Base-by-base conservation (phyloP, 2,329 filamentous ascomycete species). In the Capronia coronata region DNA sequence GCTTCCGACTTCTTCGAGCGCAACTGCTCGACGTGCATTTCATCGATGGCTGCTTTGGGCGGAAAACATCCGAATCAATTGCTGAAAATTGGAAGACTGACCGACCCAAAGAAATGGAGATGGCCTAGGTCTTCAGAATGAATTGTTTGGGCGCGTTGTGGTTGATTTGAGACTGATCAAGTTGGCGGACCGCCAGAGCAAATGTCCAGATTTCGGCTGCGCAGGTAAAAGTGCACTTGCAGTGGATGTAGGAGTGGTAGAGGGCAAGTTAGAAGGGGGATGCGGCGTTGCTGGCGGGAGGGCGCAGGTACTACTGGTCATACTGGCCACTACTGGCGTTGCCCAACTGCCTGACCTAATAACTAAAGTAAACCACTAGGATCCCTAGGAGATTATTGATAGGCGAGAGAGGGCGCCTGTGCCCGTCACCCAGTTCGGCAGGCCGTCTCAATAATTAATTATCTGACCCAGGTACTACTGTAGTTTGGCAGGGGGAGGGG, bases 61-160 rank as follows among this genome's bases (percentile, higher is more conserved):
- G 69, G 63, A 66, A 68, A 66, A 66, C 71, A 73, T 73, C 67
- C 70, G 70, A 73, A 71, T 71, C 66, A 69, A 68, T 68, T 66
- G 68, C 66, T 64, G 61, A 69, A 69, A 73, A 63, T 60, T 63
- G 65, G 59, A 58, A 59, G 51, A 62, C 61, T 61, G 55, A 23
- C 55, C 60, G 62, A 64, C 65, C 67, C 62, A 63, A 62, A 64
- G 64, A 64, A 65, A 68, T 68, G 63, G 65, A 70, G 67, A 65
- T 62, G 59, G 64, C 66, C 66, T 66, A 69, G 67, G 70, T 67
- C 67, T 65, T 70, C 63, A 58, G 55, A 69, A 66, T 54, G 55
- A 69, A 73, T 72, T 66, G 68, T 69, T 60, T 54, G 67, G 63
- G 61, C 64, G 60, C 52, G 66, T 67, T 62, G 63, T 60, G 66